phyloP scores from a whole-genome alignment of 345 rosid genomes.

The Viola odorata region DNA sequence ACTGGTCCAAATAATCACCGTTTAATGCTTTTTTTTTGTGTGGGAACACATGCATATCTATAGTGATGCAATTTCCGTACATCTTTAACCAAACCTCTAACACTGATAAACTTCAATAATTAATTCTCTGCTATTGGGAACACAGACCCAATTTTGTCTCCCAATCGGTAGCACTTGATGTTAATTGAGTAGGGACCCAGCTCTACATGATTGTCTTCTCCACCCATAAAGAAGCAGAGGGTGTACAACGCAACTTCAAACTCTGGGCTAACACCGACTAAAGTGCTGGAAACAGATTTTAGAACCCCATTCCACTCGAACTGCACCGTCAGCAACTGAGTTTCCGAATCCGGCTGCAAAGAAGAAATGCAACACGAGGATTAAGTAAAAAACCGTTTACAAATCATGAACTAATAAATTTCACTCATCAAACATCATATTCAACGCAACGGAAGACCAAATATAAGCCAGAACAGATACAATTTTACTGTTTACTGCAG shows the following conservation, averaged over 20 bases:
- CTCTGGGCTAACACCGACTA: slow-evolving; percentile 87
- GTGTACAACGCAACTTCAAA: slow-evolving; percentile 85
- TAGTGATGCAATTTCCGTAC: too few relatives aligned
- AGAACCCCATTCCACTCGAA: slow-evolving; percentile 90
- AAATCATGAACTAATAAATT: too few relatives aligned
- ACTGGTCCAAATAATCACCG: too few relatives aligned
- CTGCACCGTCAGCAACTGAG: slow-evolving; percentile 77
- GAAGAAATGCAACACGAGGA: too few relatives aligned
- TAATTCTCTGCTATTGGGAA: slow-evolving; percentile 65
- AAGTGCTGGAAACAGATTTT: slow-evolving; percentile 79
- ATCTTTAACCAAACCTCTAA: too few relatives aligned
- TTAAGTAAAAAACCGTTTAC: too few relatives aligned
- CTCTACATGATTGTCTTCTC: slow-evolving; percentile 70
- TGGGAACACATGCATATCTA: too few relatives aligned
- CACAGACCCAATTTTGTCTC: slow-evolving; percentile 64
- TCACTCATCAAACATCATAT: too few relatives aligned
- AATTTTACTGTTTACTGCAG: too few relatives aligned
- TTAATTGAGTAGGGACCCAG: slow-evolving; percentile 84
- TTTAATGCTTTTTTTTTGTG: too few relatives aligned
- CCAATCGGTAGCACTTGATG: slow-evolving; percentile 81
- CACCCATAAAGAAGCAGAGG: slow-evolving; percentile 65
- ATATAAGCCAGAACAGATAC: too few relatives aligned
- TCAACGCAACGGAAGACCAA: too few relatives aligned
- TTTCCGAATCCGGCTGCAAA: slow-evolving; percentile 72
- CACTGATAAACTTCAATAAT: slow-evolving; percentile 7